Base-by-base conservation (phyloP, 1,139 yeast species). In the Suzukiozyma palmioleophila region DNA sequence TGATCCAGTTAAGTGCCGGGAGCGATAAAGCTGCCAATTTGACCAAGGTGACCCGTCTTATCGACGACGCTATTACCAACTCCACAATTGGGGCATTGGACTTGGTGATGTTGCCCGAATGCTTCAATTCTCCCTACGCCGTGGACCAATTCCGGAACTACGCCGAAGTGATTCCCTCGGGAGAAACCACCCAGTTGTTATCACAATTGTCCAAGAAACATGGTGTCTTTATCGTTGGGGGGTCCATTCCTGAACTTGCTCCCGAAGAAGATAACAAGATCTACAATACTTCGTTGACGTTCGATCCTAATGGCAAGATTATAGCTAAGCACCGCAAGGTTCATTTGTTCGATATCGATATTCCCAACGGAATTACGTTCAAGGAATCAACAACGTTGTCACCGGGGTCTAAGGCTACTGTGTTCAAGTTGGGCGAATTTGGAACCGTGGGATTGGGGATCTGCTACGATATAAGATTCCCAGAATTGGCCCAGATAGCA, bases 111-210 rank as follows among this genome's bases (percentile, higher is more conserved):
- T 66, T 84, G 37, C 94, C 94, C 5, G 97, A 92, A 64, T 90
- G 97, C 64, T 92, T 90, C 76, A 90, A 90, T 60, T 85, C 97
- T 1, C 97, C 97, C 4, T 92, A 92, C 56, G 83, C 95, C 0
- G 96, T 88, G 24, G 79, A 79, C 43, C 84, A 92, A 44, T 92
- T 92, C 62, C 78, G 84, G 22, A 79, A 85, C 46, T 90, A 90
- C 57, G 89, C 96, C 8, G 97, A 90, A 58, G 48, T 53, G 8
- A 77, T 81, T 33, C 95, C 95, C 6, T 57, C 62, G 2, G 94
- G 94, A 7, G 81, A 82, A 53, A 79, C 95, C 36, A 75, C 87
- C 26, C 47, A 59, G 37, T 74, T 84, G 37, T 65, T 90, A 37
- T 69, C 88, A 1, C 57, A 62, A 1, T 57, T 87, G 46, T 96